Evolutionary conservation across 73 alveolate genomes (phyloP).

Genomic region (Paramecium pentaurelia): DNA sequence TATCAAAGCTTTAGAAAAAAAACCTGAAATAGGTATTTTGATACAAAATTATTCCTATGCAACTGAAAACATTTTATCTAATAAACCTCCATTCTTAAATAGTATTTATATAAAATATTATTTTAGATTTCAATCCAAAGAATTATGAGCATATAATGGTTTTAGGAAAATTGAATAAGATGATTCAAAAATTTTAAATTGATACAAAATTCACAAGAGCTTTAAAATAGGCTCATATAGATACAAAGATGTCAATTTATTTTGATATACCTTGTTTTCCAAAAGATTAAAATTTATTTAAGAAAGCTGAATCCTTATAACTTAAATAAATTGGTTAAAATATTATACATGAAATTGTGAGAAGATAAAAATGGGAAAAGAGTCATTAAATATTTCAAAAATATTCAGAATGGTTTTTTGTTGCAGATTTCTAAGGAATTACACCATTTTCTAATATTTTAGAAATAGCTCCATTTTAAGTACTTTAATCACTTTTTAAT

Average conservation of each 20-base stretch:
- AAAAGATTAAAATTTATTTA: neutral
- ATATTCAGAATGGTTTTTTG: neutral
- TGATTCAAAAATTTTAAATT: neutral
- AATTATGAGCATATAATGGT: constrained; percentile 21
- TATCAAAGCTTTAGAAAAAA: constrained; percentile 10
- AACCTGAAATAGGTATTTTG: neutral
- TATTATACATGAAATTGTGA: constrained; percentile 10
- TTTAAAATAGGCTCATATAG: neutral
- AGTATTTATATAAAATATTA: neutral
- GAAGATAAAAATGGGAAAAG: constrained; percentile 41
- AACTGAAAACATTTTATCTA: neutral
- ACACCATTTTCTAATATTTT: neutral
- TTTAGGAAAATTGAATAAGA: neutral
- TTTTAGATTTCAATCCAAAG: neutral
- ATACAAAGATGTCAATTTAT: neutral
- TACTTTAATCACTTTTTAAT: neutral
- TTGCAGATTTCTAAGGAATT: neutral
- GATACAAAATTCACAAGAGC: neutral
- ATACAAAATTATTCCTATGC: constrained; percentile 32
- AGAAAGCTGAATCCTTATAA: neutral
- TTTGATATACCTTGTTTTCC: constrained; percentile 48
- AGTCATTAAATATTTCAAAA: neutral
- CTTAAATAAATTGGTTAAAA: neutral
- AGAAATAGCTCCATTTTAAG: constrained; percentile 3
- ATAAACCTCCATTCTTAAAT: neutral